Percentiles rank a stretch among this genome's conserved stretches.
Conservation (phyloP, 352 stramenopile species). For the Globisporangium abappressorium region DNA sequence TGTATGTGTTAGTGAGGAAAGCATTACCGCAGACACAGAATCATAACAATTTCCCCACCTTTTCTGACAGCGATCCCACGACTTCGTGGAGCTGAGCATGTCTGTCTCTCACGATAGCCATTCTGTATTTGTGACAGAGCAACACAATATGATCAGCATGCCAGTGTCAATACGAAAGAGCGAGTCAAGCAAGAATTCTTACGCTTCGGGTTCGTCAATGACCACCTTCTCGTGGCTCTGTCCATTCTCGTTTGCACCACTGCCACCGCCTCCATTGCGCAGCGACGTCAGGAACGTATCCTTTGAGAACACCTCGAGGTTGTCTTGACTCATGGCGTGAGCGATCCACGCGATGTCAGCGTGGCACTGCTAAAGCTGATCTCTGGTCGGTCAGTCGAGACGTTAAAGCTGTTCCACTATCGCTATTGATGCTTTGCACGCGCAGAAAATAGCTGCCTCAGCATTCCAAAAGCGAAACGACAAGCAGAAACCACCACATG, state of each 20-base stretch:
- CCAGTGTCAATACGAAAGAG: not conserved
- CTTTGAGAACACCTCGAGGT: slow-evolving; percentile 67
- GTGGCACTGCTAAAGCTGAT: not conserved
- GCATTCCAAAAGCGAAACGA: slow-evolving; percentile 9
- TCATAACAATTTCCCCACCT: slow-evolving; percentile 27
- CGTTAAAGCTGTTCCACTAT: not conserved
- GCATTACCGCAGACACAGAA: not conserved
- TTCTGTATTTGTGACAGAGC: slow-evolving; percentile 30
- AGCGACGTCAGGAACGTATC: slow-evolving; percentile 79
- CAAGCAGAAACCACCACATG: slow-evolving; percentile 5
- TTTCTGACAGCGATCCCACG: slow-evolving; percentile 80
- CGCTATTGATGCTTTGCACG: not conserved
- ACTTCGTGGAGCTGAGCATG: slow-evolving; percentile 80
- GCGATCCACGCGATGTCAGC: not conserved
- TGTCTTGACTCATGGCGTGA: slow-evolving; percentile 38
- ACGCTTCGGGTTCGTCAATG: slow-evolving; percentile 51
- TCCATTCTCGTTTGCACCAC: slow-evolving; percentile 12
- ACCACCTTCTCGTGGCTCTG: slow-evolving; percentile 11
- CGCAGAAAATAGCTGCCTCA: slow-evolving; percentile 5
- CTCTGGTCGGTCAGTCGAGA: not conserved
- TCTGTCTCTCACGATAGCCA: slow-evolving; percentile 73
- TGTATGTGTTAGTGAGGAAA: not conserved
- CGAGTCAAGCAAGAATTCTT: slow-evolving; percentile 5
- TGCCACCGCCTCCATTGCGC: slow-evolving; percentile 30
- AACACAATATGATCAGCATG: not conserved